Conservation (phyloP, 2,329 filamentous ascomycete species). For the Aureobasidium sp. region DNA sequence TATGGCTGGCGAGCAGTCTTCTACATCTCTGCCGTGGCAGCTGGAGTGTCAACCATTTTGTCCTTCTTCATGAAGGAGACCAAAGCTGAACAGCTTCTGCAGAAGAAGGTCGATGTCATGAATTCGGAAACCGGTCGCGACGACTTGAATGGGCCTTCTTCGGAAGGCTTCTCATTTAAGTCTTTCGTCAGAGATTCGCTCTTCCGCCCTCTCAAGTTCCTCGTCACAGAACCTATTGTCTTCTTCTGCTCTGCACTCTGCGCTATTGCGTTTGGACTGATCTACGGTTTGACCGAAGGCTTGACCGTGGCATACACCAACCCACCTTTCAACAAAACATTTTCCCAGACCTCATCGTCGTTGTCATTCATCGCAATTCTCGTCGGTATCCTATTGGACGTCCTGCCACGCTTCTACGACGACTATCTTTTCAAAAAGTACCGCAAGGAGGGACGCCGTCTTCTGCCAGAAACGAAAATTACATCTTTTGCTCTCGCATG, state of each 20-base stretch:
- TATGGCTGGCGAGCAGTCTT: constrained; percentile 39
- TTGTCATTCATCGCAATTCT: constrained; percentile 50
- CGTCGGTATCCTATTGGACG: constrained; percentile 40
- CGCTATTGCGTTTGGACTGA: constrained; percentile 16
- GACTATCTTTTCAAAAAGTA: constrained; percentile 21
- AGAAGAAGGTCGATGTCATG: constrained; percentile 24
- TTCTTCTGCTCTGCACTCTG: constrained; percentile 28
- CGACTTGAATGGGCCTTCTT: constrained; percentile 13
- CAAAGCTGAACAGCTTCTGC: constrained; percentile 34
- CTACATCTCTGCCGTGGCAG: constrained; percentile 33
- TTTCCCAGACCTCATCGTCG: constrained; percentile 36
- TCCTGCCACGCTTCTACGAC: constrained; percentile 34
- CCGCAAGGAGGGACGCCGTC: constrained; percentile 15
- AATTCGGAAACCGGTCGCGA: constrained; percentile 19
- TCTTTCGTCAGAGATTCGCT: constrained; percentile 31
- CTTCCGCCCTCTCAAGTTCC: constrained; percentile 33
- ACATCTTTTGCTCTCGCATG: constrained; percentile 33
- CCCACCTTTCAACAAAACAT: constrained; percentile 21
- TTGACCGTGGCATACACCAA: constrained; percentile 18
- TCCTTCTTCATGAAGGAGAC: constrained; percentile 33
- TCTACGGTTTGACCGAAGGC: constrained; percentile 17
- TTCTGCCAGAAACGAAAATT: constrained; percentile 36
- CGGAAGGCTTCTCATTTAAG: constrained; percentile 14
- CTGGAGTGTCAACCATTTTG: constrained; percentile 26
- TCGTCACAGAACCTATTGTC: constrained; percentile 40